Percentiles rank a stretch among this genome's conserved stretches.
phyloP scores from a whole-genome alignment of 2,329 filamentous ascomycete genomes.

The Geosmithia morbida region DNA sequence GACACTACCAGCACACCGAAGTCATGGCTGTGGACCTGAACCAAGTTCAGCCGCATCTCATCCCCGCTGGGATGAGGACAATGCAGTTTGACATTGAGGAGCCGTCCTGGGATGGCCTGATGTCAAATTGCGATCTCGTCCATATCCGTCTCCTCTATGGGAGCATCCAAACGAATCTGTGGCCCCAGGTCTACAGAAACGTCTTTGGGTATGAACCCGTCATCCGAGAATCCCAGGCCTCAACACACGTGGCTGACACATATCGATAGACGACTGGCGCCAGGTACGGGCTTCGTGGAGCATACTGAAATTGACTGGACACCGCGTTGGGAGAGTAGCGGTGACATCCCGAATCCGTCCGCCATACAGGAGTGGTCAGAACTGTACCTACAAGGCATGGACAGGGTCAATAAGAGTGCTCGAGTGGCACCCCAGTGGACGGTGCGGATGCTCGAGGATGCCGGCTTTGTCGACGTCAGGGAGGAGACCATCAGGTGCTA shows the following conservation, averaged over 20 bases:
- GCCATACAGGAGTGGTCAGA: slow-evolving; percentile 55
- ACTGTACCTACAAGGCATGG: slow-evolving; percentile 53
- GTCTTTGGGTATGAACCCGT: slow-evolving; percentile 41
- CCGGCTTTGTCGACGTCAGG: slow-evolving; percentile 69
- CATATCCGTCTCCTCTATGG: slow-evolving; percentile 70
- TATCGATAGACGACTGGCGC: slow-evolving; percentile 54
- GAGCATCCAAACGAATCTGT: slow-evolving; percentile 51
- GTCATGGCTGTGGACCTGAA: slow-evolving; percentile 25
- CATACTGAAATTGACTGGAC: slow-evolving; percentile 81
- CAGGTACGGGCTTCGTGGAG: slow-evolving; percentile 63
- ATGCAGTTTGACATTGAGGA: slow-evolving; percentile 65
- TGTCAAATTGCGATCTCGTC: slow-evolving; percentile 59
- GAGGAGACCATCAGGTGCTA: slow-evolving; percentile 57
- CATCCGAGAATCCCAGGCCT: background rate
- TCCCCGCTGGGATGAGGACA: slow-evolving; percentile 42
- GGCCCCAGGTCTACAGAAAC: slow-evolving; percentile 60
- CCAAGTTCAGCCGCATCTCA: slow-evolving; percentile 26
- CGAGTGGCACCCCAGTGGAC: slow-evolving; percentile 38
- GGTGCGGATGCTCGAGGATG: slow-evolving; percentile 43
- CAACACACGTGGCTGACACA: background rate
- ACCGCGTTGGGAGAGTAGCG: slow-evolving; percentile 50
- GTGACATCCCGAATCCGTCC: slow-evolving; percentile 40
- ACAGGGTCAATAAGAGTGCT: slow-evolving; percentile 48
- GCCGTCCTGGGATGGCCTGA: slow-evolving; percentile 38
- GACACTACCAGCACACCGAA: slow-evolving; percentile 10